Conservation (phyloP, 495 filamentous ascomycete species). For the Penicillium malachiteum region DNA sequence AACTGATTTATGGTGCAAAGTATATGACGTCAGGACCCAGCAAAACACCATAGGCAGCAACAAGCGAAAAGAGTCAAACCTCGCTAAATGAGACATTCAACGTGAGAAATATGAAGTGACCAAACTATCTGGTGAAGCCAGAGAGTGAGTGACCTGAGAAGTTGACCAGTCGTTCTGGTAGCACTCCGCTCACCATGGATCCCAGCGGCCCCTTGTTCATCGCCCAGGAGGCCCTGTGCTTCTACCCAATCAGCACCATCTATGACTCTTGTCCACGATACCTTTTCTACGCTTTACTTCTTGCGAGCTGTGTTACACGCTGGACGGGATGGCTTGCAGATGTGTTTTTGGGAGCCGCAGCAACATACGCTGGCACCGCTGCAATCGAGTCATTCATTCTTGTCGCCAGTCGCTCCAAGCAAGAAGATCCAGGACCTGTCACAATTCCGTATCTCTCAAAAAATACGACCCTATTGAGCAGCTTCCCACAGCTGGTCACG, state of each 20-base stretch:
- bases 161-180: too few species aligned
- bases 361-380: slow-evolving; percentile 36
- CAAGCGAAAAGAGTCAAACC: not conserved
- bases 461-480: slow-evolving; percentile 14
- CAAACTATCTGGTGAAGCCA: too few species aligned
- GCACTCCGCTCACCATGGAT: slow-evolving; percentile 8
- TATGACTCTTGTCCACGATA: slow-evolving; percentile 39
- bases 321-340: slow-evolving; percentile 38
- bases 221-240: slow-evolving; percentile 32
- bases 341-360: slow-evolving; percentile 33
- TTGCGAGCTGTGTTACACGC: slow-evolving; percentile 28
- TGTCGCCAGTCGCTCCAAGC: slow-evolving; percentile 17
- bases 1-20: not conserved
- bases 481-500: slow-evolving; percentile 29
- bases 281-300: slow-evolving; percentile 33
- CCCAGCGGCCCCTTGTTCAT: slow-evolving; percentile 29
- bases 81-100: not conserved
- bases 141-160: too few species aligned
- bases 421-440: slow-evolving; percentile 14
- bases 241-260: slow-evolving; percentile 37
- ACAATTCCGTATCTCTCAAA: slow-evolving; percentile 25
- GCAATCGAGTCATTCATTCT: slow-evolving; percentile 38
- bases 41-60: slow-evolving; percentile 1
- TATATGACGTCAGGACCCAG: slow-evolving; percentile 17
- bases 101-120: too few species aligned